These are phyloP conservation scores for Leccinum subgranulosum DNA, from an alignment of 768 basidiomycete genomes.

Conservation along the genomic window DNA sequence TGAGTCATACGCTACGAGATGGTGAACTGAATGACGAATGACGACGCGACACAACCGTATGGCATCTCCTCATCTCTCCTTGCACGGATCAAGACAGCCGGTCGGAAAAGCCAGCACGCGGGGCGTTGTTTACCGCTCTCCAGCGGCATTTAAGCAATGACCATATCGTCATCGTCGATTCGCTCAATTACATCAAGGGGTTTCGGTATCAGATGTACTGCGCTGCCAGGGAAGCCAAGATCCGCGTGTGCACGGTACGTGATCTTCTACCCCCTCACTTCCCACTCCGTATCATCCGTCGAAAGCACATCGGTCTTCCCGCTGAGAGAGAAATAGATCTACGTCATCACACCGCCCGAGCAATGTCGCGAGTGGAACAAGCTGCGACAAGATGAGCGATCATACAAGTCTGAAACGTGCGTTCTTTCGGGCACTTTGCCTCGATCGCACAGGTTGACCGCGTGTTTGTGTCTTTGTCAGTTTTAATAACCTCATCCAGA, in stretches of 20 bases:
- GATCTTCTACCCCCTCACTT: not conserved
- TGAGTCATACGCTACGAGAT: slow-evolving; percentile 29
- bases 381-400: slow-evolving; percentile 40
- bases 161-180: slow-evolving; percentile 85
- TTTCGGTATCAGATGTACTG: slow-evolving; percentile 99
- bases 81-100: slow-evolving; percentile 51
- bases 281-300: not conserved
- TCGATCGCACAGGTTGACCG: not conserved
- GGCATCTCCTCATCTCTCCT: not conserved
- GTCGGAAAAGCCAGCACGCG: slow-evolving; percentile 87
- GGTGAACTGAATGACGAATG: not conserved
- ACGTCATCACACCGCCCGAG: slow-evolving; percentile 71
- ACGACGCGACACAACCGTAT: not conserved
- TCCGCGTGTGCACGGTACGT: slow-evolving; percentile 83
- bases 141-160: slow-evolving; percentile 70
- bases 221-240: slow-evolving; percentile 82
- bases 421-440: not conserved
- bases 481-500: slow-evolving; percentile 52
- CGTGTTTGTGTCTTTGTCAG: not conserved
- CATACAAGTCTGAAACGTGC: slow-evolving; percentile 74
- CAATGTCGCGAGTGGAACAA: slow-evolving; percentile 77
- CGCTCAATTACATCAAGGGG: slow-evolving; percentile 96
- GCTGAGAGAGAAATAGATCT: slow-evolving; percentile 49
- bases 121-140: slow-evolving; percentile 76
- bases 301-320: not conserved